Percentiles rank a stretch among this genome's conserved stretches.
Evolutionary conservation across 2,329 filamentous ascomycete genomes (phyloP).

Genomic region (Lecanicillium sp.): DNA sequence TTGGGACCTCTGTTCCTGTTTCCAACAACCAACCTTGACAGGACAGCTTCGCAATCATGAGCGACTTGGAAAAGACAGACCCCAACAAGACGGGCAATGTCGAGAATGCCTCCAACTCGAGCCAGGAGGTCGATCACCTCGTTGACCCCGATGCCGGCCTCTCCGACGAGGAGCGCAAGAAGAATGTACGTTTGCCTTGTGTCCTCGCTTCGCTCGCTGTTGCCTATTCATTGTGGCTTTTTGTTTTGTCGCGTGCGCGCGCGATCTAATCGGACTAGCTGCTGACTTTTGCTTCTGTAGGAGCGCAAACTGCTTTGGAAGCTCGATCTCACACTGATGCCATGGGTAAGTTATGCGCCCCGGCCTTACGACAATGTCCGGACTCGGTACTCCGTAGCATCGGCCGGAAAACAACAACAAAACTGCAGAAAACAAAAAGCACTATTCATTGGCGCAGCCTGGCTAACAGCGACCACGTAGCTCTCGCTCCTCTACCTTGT

Average conservation of each 20-base stretch:
- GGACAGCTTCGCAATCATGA: too few species aligned
- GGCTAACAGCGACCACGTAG: conserved; percentile 17
- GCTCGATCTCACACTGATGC: conserved; percentile 53
- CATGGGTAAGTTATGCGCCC: conserved; percentile 35
- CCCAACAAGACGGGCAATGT: conserved; percentile 9
- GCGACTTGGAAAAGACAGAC: conserved; percentile 21
- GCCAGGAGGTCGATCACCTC: conserved; percentile 19
- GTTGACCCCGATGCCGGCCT: conserved; percentile 51
- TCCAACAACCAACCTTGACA: too few species aligned
- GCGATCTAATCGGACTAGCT: too few species aligned
- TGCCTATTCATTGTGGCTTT: not conserved
- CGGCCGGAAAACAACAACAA: too few species aligned
- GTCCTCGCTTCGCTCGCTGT: not conserved
- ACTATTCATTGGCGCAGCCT: too few species aligned
- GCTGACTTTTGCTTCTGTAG: conserved; percentile 26
- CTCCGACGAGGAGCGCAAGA: conserved; percentile 53
- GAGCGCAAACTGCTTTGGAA: conserved; percentile 55
- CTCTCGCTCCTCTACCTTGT: conserved; percentile 66
- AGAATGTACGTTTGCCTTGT: conserved; percentile 40
- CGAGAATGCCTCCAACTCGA: conserved; percentile 17
- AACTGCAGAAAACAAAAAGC: too few species aligned
- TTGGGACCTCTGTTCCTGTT: too few species aligned
- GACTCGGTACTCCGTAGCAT: too few species aligned
- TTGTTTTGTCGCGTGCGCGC: not conserved
- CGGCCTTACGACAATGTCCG: too few species aligned